Conservation (phyloP, 805 yeast genomes). For the Yarrowia sp. region DNA sequence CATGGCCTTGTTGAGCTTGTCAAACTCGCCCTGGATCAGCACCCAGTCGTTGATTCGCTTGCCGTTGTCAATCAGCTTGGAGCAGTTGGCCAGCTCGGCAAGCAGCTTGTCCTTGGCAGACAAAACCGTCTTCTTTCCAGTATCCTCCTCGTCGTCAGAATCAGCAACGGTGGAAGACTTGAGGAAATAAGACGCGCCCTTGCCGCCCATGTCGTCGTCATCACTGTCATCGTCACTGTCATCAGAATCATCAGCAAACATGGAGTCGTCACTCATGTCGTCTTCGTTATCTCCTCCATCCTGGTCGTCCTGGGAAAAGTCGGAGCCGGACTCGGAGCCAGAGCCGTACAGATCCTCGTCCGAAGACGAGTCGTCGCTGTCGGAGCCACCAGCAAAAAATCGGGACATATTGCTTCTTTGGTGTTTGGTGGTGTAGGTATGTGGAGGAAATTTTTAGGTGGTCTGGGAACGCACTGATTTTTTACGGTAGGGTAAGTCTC, state of each 20-base stretch:
- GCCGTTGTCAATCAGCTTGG: constrained; percentile 65
- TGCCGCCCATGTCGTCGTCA: constrained; percentile 38
- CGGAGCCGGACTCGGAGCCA: constrained; percentile 40
- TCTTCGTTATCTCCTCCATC: constrained; percentile 33
- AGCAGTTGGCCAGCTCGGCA: constrained; percentile 73
- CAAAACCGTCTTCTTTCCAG: constrained; percentile 80
- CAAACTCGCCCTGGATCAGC: constrained; percentile 67
- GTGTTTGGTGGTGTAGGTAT: not conserved
- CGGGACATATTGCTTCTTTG: constrained; percentile 70
- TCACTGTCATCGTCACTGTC: constrained; percentile 37
- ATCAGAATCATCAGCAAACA: constrained; percentile 40
- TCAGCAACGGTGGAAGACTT: constrained; percentile 41
- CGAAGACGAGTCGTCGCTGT: constrained; percentile 61
- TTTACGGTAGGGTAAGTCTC: not conserved
- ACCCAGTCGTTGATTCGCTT: constrained; percentile 77
- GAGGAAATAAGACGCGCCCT: constrained; percentile 38
- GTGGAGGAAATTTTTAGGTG: constrained; percentile 13
- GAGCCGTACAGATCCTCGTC: constrained; percentile 53
- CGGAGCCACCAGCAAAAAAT: constrained; percentile 62
- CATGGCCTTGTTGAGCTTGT: constrained; percentile 63
- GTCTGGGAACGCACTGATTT: not conserved
- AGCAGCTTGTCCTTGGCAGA: constrained; percentile 88
- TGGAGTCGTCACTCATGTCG: constrained; percentile 44
- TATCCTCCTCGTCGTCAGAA: constrained; percentile 58
- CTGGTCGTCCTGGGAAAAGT: constrained; percentile 33